phyloP scores from a whole-genome alignment of 2,329 filamentous ascomycete genomes.

The Nothophoma quercina region DNA sequence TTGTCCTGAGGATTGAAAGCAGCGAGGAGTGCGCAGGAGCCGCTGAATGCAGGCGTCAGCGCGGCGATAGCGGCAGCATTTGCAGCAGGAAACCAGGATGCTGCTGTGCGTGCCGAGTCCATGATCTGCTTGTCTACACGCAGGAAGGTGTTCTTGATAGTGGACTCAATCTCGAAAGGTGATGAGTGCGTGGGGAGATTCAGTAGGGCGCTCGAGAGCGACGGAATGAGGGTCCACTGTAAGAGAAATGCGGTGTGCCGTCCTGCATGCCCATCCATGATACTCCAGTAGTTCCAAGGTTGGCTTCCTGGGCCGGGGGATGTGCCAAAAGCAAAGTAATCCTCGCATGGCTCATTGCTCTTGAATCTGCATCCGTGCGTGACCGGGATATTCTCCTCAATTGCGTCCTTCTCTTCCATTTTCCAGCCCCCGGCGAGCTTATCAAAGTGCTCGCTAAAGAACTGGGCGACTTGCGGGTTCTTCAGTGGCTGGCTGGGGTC shows the following conservation, averaged over 20 bases:
- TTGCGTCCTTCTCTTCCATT: constrained; percentile 36
- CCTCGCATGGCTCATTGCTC: constrained; percentile 45
- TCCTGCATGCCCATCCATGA: constrained; percentile 62
- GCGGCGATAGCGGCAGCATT: constrained; percentile 35
- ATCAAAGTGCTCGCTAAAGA: constrained; percentile 36
- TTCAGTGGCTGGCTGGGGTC: constrained; percentile 28
- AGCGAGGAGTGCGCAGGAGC: constrained; percentile 70
- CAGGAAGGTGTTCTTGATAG: constrained; percentile 66
- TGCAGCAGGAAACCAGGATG: constrained; percentile 49
- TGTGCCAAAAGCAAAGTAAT: constrained; percentile 40
- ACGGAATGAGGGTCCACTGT: constrained; percentile 53
- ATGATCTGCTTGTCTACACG: constrained; percentile 66
- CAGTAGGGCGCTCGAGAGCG: constrained; percentile 51
- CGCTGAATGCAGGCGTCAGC: constrained; percentile 54
- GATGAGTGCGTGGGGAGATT: constrained; percentile 44
- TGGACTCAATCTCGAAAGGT: constrained; percentile 59
- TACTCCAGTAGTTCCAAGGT: constrained; percentile 51
- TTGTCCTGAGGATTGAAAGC: constrained; percentile 69
- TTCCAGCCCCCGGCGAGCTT: constrained; percentile 38
- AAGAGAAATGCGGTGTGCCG: constrained; percentile 53
- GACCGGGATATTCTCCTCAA: constrained; percentile 35
- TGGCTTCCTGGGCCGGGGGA: constrained; percentile 37
- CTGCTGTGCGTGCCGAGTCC: constrained; percentile 46
- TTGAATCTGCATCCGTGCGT: constrained; percentile 43
- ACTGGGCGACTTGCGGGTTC: constrained; percentile 28